Base-by-base conservation (phyloP, 73 alveolate genomes). In the Paramecium pentaurelia region DNA sequence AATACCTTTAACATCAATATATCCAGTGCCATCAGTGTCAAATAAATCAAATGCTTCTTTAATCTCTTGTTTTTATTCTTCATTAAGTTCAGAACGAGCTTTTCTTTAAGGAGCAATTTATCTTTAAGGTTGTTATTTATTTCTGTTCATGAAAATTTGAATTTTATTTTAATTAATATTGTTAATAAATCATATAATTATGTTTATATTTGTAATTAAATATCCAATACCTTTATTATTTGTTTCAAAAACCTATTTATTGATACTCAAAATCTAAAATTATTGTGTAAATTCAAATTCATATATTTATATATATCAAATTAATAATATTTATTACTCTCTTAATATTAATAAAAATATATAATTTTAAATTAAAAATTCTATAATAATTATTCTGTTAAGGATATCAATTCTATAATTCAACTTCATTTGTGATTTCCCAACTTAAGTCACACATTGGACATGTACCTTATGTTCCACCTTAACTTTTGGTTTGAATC, bases 1-100 rank as follows among this genome's bases (percentile, higher is more conserved):
- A 12, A 1, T 80, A 80, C 91, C 91, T 95, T 98, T 97, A 47
- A 99, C 97, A 86, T 98, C 99, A 85, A 98, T 97, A 86, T 96
- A 96, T 32, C 99, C 99, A 28, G 98, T 89, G 9, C 98, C 97
- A 88, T 97, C 99, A 42, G 99, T 96, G 60, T 95, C 98, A 86
- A 95, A 95, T 40, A 95, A 90, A 80, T 95, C 98, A 91, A 95
- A 95, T 20, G 98, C 98, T 88, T 95, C 98, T 92, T 94, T 95
- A 58, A 95, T 95, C 51, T 95, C 98, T 89, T 96, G 88, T 49
- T 77, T 92, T 73, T 96, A 96, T 49, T 95, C 98, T 80, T 96
- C 98, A 58, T 97, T 96, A 34, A 96, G 86, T 92, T 96, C 98
- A 18, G 93, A 58, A n/a, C 98, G 71, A 40, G 93, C 93, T 80